These are phyloP conservation scores for Colletotrichum horii DNA, from an alignment of 2,329 filamentous ascomycete species.

Conservation along the genomic window DNA sequence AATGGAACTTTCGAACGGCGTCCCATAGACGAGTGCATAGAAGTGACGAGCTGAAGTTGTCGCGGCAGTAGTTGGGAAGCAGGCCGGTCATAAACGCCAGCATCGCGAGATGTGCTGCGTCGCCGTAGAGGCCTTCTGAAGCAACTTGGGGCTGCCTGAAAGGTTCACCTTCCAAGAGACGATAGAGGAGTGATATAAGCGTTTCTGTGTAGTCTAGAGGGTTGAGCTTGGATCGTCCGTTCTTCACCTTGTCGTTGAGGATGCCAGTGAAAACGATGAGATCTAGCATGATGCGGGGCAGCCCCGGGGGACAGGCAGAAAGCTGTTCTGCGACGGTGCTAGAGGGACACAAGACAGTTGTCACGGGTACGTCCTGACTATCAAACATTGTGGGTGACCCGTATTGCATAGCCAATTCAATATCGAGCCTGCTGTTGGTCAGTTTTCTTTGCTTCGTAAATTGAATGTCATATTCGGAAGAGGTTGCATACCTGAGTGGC, in stretches of 20 bases:
- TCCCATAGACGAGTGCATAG: background rate
- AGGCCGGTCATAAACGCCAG: background rate
- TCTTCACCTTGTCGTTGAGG: background rate
- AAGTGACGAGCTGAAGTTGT: background rate
- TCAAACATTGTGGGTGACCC: background rate
- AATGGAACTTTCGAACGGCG: background rate
- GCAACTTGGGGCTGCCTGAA: background rate
- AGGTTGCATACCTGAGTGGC: background rate
- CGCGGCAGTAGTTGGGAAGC: background rate
- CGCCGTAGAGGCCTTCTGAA: background rate
- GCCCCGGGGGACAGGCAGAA: background rate
- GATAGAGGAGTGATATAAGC: background rate
- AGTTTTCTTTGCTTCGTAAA: background rate
- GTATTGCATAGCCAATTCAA: background rate
- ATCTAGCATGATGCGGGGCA: background rate
- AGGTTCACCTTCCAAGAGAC: background rate
- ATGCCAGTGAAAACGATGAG: background rate
- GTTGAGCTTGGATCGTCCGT: background rate
- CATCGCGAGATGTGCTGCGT: background rate
- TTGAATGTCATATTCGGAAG: background rate
- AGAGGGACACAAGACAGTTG: background rate
- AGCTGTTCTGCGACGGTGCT: background rate
- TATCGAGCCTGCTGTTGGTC: background rate
- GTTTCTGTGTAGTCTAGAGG: conserved; percentile 2
- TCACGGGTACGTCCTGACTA: background rate